Conservation (phyloP, 2,329 filamentous ascomycete species). For the Epichloe festucae region DNA sequence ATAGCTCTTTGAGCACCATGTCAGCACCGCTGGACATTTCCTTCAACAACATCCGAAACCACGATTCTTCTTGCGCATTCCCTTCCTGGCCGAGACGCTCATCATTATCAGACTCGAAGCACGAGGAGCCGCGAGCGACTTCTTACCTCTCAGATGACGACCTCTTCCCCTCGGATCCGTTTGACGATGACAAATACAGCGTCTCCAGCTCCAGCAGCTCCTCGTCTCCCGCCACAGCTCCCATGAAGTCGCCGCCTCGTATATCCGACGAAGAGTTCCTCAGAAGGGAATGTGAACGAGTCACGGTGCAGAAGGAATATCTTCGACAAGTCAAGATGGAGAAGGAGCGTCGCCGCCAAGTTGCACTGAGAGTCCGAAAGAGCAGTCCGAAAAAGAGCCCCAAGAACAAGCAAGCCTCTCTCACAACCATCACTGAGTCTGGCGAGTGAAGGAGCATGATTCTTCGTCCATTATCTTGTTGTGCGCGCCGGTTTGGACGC, state of each 20-base stretch:
- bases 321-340: slow-evolving; percentile 36
- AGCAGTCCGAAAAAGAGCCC: slow-evolving; percentile 35
- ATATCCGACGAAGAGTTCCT: slow-evolving; percentile 35
- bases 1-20: slow-evolving; percentile 33
- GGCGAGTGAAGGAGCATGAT: slow-evolving; percentile 6
- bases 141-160: slow-evolving; percentile 53
- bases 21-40: slow-evolving; percentile 35
- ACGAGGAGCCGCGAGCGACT: slow-evolving; percentile 32
- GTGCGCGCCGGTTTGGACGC: neutral
- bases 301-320: slow-evolving; percentile 38
- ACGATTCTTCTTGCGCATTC: slow-evolving; percentile 38
- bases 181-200: slow-evolving; percentile 37
- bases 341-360: slow-evolving; percentile 40
- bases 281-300: slow-evolving; percentile 36
- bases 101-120: slow-evolving; percentile 32
- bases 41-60: slow-evolving; percentile 25
- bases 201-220: slow-evolving; percentile 32
- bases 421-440: slow-evolving; percentile 42
- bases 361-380: slow-evolving; percentile 18
- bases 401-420: slow-evolving; percentile 34
- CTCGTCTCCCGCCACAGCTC: slow-evolving; percentile 18
- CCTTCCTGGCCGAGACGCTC: slow-evolving; percentile 46
- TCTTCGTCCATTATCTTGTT: too few species aligned
- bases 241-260: slow-evolving; percentile 20
- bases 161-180: slow-evolving; percentile 38